These are phyloP conservation scores for Takashimella tepidaria DNA, from an alignment of 1,284 basidiomycete genomes.

Conservation along the genomic window DNA sequence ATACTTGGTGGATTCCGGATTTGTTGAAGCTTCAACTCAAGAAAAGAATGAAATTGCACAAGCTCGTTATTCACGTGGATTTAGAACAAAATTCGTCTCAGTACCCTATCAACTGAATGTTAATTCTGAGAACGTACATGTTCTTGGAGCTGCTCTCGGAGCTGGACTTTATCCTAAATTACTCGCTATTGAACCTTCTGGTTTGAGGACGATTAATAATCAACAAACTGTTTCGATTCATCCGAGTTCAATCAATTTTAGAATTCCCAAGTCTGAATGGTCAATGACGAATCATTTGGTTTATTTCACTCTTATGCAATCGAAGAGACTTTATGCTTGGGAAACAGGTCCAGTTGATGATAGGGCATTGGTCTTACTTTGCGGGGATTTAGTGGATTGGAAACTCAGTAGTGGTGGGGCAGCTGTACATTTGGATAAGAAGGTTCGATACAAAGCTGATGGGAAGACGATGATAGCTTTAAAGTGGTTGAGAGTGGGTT, in stretches of 20 bases:
- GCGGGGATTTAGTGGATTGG: constrained; percentile 80
- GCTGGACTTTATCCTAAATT: constrained; percentile 92
- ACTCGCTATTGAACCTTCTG: constrained; percentile 59
- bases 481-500: constrained; percentile 67
- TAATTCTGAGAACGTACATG: constrained; percentile 58
- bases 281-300: constrained; percentile 67
- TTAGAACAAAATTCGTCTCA: constrained; percentile 67
- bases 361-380: constrained; percentile 72
- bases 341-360: constrained; percentile 90
- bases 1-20: constrained; percentile 77
- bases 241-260: constrained; percentile 85
- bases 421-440: constrained; percentile 64
- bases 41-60: constrained; percentile 68
- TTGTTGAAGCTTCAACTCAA: constrained; percentile 65
- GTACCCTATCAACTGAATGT: constrained; percentile 68
- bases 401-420: constrained; percentile 59
- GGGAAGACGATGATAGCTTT: constrained; percentile 74
- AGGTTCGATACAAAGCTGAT: constrained; percentile 66
- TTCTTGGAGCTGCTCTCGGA: constrained; percentile 77
- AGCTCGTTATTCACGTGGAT: constrained; percentile 67
- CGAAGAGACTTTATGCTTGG: constrained; percentile 76
- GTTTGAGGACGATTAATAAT: constrained; percentile 80
- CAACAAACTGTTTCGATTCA: constrained; percentile 69
- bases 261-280: constrained; percentile 62
- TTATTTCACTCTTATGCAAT: constrained; percentile 79